A percentile compares a stretch with the other conserved stretches of the same genome.
phyloP scores from a whole-genome alignment of 352 stramenopile species.

The Phytophthora litchii region DNA sequence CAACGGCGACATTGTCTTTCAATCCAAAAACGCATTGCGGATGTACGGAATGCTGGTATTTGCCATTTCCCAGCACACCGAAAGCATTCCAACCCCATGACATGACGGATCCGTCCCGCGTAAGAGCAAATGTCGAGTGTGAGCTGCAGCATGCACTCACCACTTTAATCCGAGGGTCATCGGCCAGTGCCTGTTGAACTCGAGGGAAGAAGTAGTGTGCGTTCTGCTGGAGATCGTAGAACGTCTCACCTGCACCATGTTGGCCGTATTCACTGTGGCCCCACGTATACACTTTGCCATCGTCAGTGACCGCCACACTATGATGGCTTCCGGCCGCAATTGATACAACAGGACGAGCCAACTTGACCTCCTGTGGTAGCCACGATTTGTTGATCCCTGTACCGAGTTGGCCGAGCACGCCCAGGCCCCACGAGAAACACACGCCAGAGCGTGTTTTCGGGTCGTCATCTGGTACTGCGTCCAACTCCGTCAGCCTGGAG shows the following conservation, averaged over 20 bases:
- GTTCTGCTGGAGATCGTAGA: slow-evolving; percentile 75
- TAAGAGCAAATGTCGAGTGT: slow-evolving; percentile 76
- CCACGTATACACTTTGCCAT: slow-evolving; percentile 74
- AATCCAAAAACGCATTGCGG: slow-evolving; percentile 66
- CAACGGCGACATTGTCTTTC: slow-evolving; percentile 59
- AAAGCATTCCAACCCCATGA: slow-evolving; percentile 91
- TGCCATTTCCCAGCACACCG: slow-evolving; percentile 73
- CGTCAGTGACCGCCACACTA: slow-evolving; percentile 64
- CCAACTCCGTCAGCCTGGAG: slow-evolving; percentile 24
- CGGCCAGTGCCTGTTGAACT: slow-evolving; percentile 56
- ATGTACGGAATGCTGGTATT: slow-evolving; percentile 75
- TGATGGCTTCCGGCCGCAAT: slow-evolving; percentile 80
- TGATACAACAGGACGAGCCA: slow-evolving; percentile 56
- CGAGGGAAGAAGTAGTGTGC: slow-evolving; percentile 78
- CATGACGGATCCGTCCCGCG: slow-evolving; percentile 60
- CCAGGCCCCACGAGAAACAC: slow-evolving; percentile 81
- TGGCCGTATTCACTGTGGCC: slow-evolving; percentile 87
- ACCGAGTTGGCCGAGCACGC: slow-evolving; percentile 73
- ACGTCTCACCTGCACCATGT: slow-evolving; percentile 68
- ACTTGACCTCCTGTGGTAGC: slow-evolving; percentile 58
- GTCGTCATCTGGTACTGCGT: slow-evolving; percentile 8
- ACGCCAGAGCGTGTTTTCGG: slow-evolving; percentile 40
- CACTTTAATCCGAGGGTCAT: slow-evolving; percentile 37
- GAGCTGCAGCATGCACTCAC: slow-evolving; percentile 61
- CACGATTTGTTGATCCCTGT: slow-evolving; percentile 70